Base-by-base conservation (phyloP, 2,329 filamentous ascomycete genomes). In the Fusarium phyllophilum region DNA sequence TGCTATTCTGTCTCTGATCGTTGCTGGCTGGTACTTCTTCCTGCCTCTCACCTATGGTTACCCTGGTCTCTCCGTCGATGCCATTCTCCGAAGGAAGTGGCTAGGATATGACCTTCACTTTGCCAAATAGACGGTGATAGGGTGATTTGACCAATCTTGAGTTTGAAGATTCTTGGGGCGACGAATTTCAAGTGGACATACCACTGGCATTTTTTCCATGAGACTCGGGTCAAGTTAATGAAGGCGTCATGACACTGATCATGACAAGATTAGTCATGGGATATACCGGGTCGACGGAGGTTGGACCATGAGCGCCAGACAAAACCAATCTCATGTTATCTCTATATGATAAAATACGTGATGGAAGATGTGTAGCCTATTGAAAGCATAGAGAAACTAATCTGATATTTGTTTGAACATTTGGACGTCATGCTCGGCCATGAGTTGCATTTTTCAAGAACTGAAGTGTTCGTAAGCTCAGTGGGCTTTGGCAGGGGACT, bases 51-150 rank as follows among this genome's bases (percentile, higher is more conserved):
- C 96, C 3, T 99, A 99, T 82, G 96, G 96, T 61, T 95, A 94
- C 81, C 96, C 96, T 9, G 96, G 96, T 39, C 88, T 99, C 79
- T 90, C 87, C 63, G 92, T 97, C 24, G 90, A 92, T 18, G 87
- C 94, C 81, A 93, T 99, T 36, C 84, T 93, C 72, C 89, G 92
- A 72, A 91, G 96, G 83, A 98, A 98, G 87, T 98, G 96, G 96
- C 88, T 99, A 75, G 93, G 94, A 74, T 99, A 98, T 82, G 96
- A 99, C 82, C 88, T 99, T 81, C 96, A 99, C 86, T 99, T 99
- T 86, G 96, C 96, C 68, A 99, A 99, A 90, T 99, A 93, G 85
- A 70, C 24, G 68, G 31, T 33, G 55, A 41, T 26, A 48, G 46
- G 24, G 49, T 59, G 39, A 13, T 31, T 51, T 41, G 36, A 31